Base-by-base conservation (phyloP, 768 basidiomycete genomes). In the Lactifluus subvellereus region DNA sequence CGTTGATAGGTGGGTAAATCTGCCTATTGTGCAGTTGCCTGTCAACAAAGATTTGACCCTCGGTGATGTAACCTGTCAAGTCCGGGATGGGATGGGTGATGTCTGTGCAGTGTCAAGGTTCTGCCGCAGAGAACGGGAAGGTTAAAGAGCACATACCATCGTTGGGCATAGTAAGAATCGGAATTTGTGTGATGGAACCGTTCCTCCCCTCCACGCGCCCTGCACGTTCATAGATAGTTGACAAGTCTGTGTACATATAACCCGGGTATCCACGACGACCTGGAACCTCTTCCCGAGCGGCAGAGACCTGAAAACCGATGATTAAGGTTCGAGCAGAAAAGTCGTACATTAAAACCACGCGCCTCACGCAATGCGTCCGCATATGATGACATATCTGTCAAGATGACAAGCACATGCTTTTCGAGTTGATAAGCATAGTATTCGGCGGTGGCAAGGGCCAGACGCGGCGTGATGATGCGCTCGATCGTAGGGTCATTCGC, bases 41-140 rank as follows among this genome's bases (percentile, higher is more conserved):
- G 80, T 99, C 97, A 72, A 99, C 91, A 75, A 88, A 96, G 78
- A 99, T 97, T 78, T 99, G 97, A 55, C 97, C 97, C 81, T 98
- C 96, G 55, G 95, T 95, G 75, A 99, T 99, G 77, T 98, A 99
- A 57, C 97, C 97, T 67, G 96, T 98, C 75, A 98, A 81, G 84
- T 98, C 96, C 72, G 96, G 96, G 77, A 99, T 98, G 63, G 97
- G 97, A 77, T 99, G 97, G n/a, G 97, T 98, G 76, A 99, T 99
- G 81, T 98, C 96, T 98, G 66, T 33, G 35, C 16, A 59, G 48
- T 59, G 58, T 60, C 6, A 49, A 57, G 27, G 33, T 58, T 59
- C 33, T 42, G 42, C 32, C 62, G 47, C 49, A 27, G 10, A 57
- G 51, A 47, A 59, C 74, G 54, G 60, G 6, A 30, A 50, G 37